Evolutionary conservation across 768 basidiomycete species (phyloP), one percentile per base, ranked within the genome.

Genomic region (Phlebiopsis gigantea): DNA sequence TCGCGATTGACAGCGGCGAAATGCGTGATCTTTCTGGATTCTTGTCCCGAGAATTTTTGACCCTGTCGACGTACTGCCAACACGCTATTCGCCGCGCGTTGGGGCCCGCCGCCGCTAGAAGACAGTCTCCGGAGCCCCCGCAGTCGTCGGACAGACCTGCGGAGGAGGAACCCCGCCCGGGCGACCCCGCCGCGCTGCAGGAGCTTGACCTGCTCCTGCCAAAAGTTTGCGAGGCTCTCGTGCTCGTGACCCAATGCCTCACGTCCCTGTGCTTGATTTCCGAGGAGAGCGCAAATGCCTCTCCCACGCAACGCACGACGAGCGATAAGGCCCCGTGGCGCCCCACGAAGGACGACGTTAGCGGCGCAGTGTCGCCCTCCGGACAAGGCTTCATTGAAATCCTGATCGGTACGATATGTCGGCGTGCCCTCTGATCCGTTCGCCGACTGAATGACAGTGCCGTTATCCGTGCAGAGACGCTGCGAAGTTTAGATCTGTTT

Each of bases 161-260:
- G 41, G 12, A 24, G 17, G 47, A 14, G 21, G 50, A 29, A 29
- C 5, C 24, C 29, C 19, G 29, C 12, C 5, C 26, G 10, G 45
- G 52, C 43, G 46, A 31, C 19, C 14, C 66, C 1, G 39, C 26
- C 21, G 65, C 67, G 1, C 73, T 70, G 14, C 68, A 72, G 53
- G 76, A 80, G 66, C 68, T 88, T 30, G 88, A 93, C 68, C 76
- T 83, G 24, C 75, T 85, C 65, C 73, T 95, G 17, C 88, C 90
- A 2, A 88, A 85, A 71, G 84, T 83, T 21, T 87, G 88, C 66
- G 90, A 93, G 63, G 91, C 85, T 0, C 75, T 93, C 50, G 85
- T 93, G 15, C 76, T 94, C 10, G 80, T 87, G 31, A 81, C 82
- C 1, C 90, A 94, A 69, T 89, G 87, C 64, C 79, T 93, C 57